Evolutionary conservation across 1,284 basidiomycete genomes (phyloP), one percentile per base, ranked within the genome.

Genomic region (Pyrrhoderma lamaoense): DNA sequence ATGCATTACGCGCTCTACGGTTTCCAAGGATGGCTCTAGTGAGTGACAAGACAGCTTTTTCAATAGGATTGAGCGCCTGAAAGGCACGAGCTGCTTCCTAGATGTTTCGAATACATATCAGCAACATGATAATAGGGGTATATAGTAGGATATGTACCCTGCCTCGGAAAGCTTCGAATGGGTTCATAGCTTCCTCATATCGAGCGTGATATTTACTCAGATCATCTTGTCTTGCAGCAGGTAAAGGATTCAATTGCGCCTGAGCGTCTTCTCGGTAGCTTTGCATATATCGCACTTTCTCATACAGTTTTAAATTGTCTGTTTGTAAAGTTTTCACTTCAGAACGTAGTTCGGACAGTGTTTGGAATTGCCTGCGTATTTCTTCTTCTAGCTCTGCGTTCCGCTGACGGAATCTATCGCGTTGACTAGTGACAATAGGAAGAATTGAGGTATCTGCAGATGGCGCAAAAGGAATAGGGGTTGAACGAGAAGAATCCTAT

Each of bases 311-410:
- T 50, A 97, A 76, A 64, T 96, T 96, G 66, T 96, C 94, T 0
- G 82, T 77, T 67, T 96, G 93, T 31, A 96, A 73, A 43, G 79
- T 82, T 66, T 93, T 90, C 68, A 93, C 83, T 68, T 96, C 94
- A 22, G 81, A 72, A 9, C 92, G 83, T 16, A 96, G 73, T 61
- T 96, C 93, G 0, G 92, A 90, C 58, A 98, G 93, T 47, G 85
- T 81, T 56, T 93, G 89, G 70, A 90, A 95, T 66, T 98, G 94
- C 59, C 85, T 90, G 43, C 93, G 85, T 7, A 99, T 77, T 70
- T 99, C 93, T 84, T 98, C 93, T 70, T 99, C 95, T 8, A 99
- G 78, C 65, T 99, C 95, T 16, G 91, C 88, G 63, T 98, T 98
- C 14, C 95, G 80, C 64, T 93, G 89, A 47, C 94, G 78, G 78